Base-by-base conservation (phyloP, 768 basidiomycete species). In the Trichaptum fuscoviolaceum region DNA sequence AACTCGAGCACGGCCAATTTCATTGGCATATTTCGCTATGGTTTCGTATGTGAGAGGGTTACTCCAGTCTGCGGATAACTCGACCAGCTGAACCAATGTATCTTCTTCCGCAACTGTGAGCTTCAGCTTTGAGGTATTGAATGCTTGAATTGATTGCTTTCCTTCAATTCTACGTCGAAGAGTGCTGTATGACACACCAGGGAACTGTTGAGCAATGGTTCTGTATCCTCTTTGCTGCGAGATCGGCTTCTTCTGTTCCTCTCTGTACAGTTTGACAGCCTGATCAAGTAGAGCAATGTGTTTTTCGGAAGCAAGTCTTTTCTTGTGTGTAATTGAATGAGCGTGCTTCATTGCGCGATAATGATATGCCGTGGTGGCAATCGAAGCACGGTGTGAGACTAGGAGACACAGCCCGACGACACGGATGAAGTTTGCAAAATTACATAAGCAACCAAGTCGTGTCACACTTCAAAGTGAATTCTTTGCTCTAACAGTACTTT, bases 41-140 rank as follows among this genome's bases (percentile, higher is more conserved):
- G 71, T 58, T 23, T 24, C 23, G 18, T 63, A 70, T 3, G 65
- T 70, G 64, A 70, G 57, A 17, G 74, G 73, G n/a, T 77, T 69
- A 17, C 73, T 75, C 20, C 70, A 70, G 35, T 78, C 74, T 4
- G 76, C 69, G 7, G 73, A 75, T 52, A 70, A 35, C 0, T 72
- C 12, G 26, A 78, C 72, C 62, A 73, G 74, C 26, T 78, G 68
- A 1, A 76, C 72, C 12, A 81, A 68, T 2, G 73, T 69, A 12
- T 59, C 66, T 69, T 79, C 78, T 62, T 77, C 70, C 2, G 68
- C 58, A 7, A 62, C 25, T n/a, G 71, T 72, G 0, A 78, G 68
- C 64, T 73, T 74, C 65, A 73, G 71, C 66, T 73, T 75, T 17
- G 69, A 59, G 15, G 59, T 17, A 61, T 61, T 61, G 25, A 61